phyloP scores from a whole-genome alignment of 1,139 yeast genomes.

The Candida pseudoviswanathii region DNA sequence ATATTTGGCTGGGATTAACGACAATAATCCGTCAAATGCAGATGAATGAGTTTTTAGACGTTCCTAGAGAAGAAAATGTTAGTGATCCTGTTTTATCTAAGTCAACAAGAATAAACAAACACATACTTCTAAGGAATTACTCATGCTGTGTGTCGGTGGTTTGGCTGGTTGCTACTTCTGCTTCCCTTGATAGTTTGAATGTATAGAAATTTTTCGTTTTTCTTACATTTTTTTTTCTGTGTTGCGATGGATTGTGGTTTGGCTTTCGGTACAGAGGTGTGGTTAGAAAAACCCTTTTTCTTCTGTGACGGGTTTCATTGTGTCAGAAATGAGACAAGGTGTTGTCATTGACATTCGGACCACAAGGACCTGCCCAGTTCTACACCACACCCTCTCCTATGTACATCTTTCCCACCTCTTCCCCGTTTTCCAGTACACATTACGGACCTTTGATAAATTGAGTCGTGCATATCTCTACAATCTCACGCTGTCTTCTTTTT shows the following conservation, averaged over 20 bases:
- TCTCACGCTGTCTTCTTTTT: not conserved
- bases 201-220: slow-evolving; percentile 2
- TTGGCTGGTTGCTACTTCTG: not conserved
- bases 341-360: too few relatives aligned
- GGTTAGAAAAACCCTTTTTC: not conserved
- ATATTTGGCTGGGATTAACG: slow-evolving; percentile 91
- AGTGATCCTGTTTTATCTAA: slow-evolving; percentile 17
- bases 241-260: slow-evolving; percentile 2
- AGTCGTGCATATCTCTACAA: slow-evolving; percentile 1
- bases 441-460: not conserved
- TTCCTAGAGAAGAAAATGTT: slow-evolving; percentile 51
- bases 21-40: slow-evolving; percentile 87
- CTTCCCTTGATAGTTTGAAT: not conserved
- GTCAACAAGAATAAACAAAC: not conserved
- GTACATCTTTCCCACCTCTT: too few relatives aligned
- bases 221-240: slow-evolving; percentile 2
- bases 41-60: slow-evolving; percentile 81
- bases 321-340: too few relatives aligned
- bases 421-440: too few relatives aligned
- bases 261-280: not conserved
- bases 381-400: too few relatives aligned
- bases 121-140: slow-evolving; percentile 48
- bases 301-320: too few relatives aligned
- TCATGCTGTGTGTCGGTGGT: slow-evolving; percentile 8
- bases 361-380: too few relatives aligned